A percentile compares a stretch with the other conserved stretches of the same genome.
Evolutionary conservation across 1,139 yeast species (phyloP).

Genomic region (Yamadazyma conglobata): DNA sequence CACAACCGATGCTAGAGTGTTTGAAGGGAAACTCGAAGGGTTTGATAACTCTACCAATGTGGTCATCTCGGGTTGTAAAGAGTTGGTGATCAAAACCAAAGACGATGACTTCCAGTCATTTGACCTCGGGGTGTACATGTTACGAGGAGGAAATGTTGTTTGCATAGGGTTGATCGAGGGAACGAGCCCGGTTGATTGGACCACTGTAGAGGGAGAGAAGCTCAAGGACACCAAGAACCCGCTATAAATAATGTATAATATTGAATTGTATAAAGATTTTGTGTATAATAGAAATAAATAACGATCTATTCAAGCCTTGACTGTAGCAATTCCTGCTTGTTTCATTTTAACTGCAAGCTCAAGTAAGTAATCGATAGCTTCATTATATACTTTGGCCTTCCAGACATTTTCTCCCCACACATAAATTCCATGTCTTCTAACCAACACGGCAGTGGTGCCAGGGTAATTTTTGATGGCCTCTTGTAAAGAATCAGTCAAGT

Average conservation of each 20-base stretch:
- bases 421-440: conserved; percentile 89
- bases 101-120: conserved; percentile 50
- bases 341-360: conserved; percentile 85
- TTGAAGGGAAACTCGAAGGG: conserved; percentile 73
- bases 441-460: conserved; percentile 78
- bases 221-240: conserved; percentile 41
- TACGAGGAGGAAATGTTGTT: conserved; percentile 83
- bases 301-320: too few relatives aligned
- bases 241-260: too few relatives aligned
- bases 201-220: conserved; percentile 35
- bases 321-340: conserved; percentile 51
- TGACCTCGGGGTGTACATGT: conserved; percentile 57
- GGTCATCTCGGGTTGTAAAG: conserved; percentile 59
- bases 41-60: conserved; percentile 80
- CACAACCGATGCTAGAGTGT: conserved; percentile 79
- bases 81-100: conserved; percentile 44
- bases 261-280: too few relatives aligned
- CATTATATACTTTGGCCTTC: conserved; percentile 91
- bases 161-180: conserved; percentile 65
- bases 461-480: conserved; percentile 68
- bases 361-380: conserved; percentile 85
- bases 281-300: too few relatives aligned
- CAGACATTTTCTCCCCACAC: conserved; percentile 94
- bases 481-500: conserved; percentile 65
- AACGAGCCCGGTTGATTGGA: conserved; percentile 55